phyloP scores from a whole-genome alignment of 2,329 filamentous ascomycete genomes.

The Monilinia vaccinii-corymbosi region DNA sequence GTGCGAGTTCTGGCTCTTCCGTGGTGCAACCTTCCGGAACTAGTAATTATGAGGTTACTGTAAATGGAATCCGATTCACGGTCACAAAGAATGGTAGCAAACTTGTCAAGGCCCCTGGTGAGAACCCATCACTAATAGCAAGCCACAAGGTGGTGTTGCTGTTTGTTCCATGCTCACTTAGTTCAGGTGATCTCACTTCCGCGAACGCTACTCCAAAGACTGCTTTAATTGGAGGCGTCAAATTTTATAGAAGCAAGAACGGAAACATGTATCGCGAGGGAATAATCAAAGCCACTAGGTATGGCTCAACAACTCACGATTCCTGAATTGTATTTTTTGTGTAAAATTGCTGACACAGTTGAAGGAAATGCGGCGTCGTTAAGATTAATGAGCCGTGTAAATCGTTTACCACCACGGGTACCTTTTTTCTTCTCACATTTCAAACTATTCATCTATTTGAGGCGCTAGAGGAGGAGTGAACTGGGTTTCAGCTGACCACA shows the following conservation, averaged over 20 bases:
- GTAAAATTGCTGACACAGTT: conserved; percentile 26
- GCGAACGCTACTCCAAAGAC: conserved; percentile 65
- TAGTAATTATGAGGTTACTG: conserved; percentile 50
- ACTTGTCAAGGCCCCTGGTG: conserved; percentile 65
- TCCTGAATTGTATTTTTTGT: conserved; percentile 14
- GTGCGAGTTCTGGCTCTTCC: conserved; percentile 20
- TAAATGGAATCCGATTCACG: conserved; percentile 65
- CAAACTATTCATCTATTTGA: conserved; percentile 22
- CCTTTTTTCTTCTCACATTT: conserved; percentile 31
- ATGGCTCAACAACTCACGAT: conserved; percentile 33
- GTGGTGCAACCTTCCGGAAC: conserved; percentile 14
- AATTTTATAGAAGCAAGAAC: conserved; percentile 76
- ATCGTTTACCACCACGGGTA: conserved; percentile 61
- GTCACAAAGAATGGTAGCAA: conserved; percentile 75
- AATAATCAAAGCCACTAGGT: conserved; percentile 68
- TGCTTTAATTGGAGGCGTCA: conserved; percentile 64
- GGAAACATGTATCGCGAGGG: conserved; percentile 77
- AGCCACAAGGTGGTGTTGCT: conserved; percentile 11
- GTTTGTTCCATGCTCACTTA: conserved; percentile 25
- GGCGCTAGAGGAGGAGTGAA: conserved; percentile 17
- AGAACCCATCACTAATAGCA: conserved; percentile 19
- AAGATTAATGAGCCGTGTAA: conserved; percentile 68
- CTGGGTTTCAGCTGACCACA: conserved; percentile 27
- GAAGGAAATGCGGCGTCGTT: conserved; percentile 36
- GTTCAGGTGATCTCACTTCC: conserved; percentile 48